Evolutionary conservation across 129 eudicot species (phyloP).

Genomic region (Tanacetum coccineum): DNA sequence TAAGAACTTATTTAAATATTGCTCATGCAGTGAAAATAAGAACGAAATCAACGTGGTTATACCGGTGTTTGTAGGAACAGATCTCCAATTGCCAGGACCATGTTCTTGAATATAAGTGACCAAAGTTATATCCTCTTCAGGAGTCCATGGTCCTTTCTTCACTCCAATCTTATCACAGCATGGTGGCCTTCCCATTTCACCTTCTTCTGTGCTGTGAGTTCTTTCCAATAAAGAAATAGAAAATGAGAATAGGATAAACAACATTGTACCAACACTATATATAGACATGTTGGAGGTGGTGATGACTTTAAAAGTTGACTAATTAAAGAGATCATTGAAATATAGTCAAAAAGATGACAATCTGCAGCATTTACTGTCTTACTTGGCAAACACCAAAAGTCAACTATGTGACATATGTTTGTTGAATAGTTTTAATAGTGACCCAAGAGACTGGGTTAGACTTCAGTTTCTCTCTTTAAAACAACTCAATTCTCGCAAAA

Average conservation of each 20-base stretch:
- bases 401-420: slow-evolving; percentile 3
- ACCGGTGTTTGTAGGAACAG: slow-evolving; percentile 54
- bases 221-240: slow-evolving; percentile 3
- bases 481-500: too few species aligned
- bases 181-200: slow-evolving; percentile 59
- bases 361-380: slow-evolving; percentile 21
- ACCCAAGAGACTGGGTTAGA: too few species aligned
- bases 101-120: slow-evolving; percentile 49
- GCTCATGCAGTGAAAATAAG: neutral
- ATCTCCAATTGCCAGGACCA: slow-evolving; percentile 61
- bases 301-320: slow-evolving; percentile 24
- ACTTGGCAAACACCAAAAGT: slow-evolving; percentile 22
- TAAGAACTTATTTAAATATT: too few species aligned
- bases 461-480: too few species aligned
- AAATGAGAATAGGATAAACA: slow-evolving; percentile 16
- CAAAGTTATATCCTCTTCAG: slow-evolving; percentile 44
- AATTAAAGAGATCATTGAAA: slow-evolving; percentile 16
- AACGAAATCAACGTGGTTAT: neutral
- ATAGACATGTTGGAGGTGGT: slow-evolving; percentile 29
- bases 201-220: slow-evolving; percentile 19
- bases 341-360: slow-evolving; percentile 26
- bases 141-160: slow-evolving; percentile 61
- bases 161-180: slow-evolving; percentile 51
- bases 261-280: slow-evolving; percentile 22
- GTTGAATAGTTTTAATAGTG: too few species aligned